Evolutionary conservation across 2,329 filamentous ascomycete species (phyloP), one percentile per base, ranked within the genome.

Genomic region (Rhynchosporium secalis): DNA sequence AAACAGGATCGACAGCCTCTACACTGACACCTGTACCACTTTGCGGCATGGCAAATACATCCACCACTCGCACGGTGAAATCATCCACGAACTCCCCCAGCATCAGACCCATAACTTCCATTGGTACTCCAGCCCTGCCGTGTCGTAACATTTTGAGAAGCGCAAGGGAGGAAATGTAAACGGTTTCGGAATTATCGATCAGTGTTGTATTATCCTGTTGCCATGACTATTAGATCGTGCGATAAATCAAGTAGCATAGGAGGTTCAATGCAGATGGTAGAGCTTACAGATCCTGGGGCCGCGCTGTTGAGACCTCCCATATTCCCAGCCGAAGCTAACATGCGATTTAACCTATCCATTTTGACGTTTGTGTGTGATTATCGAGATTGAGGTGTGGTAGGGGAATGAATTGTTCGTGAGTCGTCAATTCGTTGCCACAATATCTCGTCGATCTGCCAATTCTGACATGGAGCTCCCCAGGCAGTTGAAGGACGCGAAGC

Each of bases 51-150:
- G 95, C 95, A 78, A 99, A 99, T 33, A 99, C 95, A 78, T 99
- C 95, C 69, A 98, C 94, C 13, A 99, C 95, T 70, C 94, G 89
- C 66, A 99, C 95, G 63, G 95, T 99, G 79, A 97, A 99, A 80
- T 98, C 95, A 75, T 99, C 95, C 64, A 99, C 94, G 72, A 99
- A 98, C 77, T 98, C 95, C 76, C 95, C 95, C 73, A 98, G 80
- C 95, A 99, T 99, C 76, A 99, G 82, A 66, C 95, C 95, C 95
- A 99, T 99, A 76, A 99, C 95, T 83, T 99, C 95, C 95, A 99
- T 99, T 26, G 95, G 95, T 69, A 99, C 95, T 81, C 95, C 95
- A 46, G 95, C 95, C 70, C 95, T 90, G 68, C 95, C 95, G 78
- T 99, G 95, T 76, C 95, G 89, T 77, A 99, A 84, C 95, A 99